A percentile compares a stretch with the other conserved stretches of the same genome.
phyloP scores from a whole-genome alignment of 306 rosid species.

The Vigna hirtella region DNA sequence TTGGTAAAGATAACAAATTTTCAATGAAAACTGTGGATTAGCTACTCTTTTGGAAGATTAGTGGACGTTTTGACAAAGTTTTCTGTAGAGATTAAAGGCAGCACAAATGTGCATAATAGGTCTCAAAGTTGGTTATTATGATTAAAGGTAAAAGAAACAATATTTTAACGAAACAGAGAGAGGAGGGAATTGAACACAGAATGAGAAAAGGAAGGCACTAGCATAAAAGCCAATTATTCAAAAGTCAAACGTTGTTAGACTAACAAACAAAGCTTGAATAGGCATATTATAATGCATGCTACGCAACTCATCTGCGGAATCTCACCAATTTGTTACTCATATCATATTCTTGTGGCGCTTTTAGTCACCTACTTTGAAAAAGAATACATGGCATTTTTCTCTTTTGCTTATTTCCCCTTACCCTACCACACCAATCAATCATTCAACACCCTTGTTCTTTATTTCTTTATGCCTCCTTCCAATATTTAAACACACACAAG shows the following conservation, averaged over 20 bases:
- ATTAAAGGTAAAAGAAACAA: slow-evolving; percentile 38
- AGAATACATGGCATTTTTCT: slow-evolving; percentile 46
- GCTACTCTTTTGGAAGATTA: slow-evolving; percentile 48
- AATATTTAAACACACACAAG: slow-evolving; percentile 33
- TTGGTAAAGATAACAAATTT: slow-evolving; percentile 35
- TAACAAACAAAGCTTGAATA: slow-evolving; percentile 46
- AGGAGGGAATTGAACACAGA: background rate
- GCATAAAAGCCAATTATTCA: slow-evolving; percentile 46
- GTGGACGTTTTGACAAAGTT: slow-evolving; percentile 44
- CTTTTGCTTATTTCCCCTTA: slow-evolving; percentile 43
- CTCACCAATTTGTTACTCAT: slow-evolving; percentile 46
- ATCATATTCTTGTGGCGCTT: slow-evolving; percentile 46
- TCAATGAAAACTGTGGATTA: slow-evolving; percentile 46
- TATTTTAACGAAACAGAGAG: slow-evolving; percentile 2
- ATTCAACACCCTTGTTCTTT: slow-evolving; percentile 40
- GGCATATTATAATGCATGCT: slow-evolving; percentile 32
- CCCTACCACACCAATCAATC: slow-evolving; percentile 55
- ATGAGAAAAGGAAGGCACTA: slow-evolving; percentile 39
- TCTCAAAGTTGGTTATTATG: slow-evolving; percentile 46
- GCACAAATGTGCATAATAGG: slow-evolving; percentile 41
- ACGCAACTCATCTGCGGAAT: slow-evolving; percentile 38
- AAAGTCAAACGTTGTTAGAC: slow-evolving; percentile 59
- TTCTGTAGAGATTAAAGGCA: slow-evolving; percentile 39
- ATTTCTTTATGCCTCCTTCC: slow-evolving; percentile 20
- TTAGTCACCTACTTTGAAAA: slow-evolving; percentile 60